phyloP scores from a whole-genome alignment of 169 alveolate species.

The Ichthyophthirius multifiliis region DNA sequence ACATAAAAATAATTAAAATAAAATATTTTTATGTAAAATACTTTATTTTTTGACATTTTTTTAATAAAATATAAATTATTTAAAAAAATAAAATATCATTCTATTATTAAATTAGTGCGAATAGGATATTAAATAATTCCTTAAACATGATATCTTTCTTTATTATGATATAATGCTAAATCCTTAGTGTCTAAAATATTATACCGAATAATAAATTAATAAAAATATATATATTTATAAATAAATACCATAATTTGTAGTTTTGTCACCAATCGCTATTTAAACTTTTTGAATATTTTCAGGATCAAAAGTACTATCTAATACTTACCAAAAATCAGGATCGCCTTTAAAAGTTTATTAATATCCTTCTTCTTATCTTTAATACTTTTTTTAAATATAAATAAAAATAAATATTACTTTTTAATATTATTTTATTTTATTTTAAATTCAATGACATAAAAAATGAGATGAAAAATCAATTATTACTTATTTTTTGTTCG shows the following conservation, averaged over 20 bases:
- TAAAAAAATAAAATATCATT: too few species aligned
- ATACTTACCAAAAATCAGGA: constrained; percentile 16
- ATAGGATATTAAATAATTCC: not conserved
- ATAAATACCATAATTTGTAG: not conserved
- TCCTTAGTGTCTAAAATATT: not conserved
- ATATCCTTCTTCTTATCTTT: constrained; percentile 5
- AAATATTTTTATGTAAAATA: too few species aligned
- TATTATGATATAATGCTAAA: not conserved
- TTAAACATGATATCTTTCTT: not conserved
- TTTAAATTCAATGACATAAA: too few species aligned
- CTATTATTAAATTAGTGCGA: not conserved
- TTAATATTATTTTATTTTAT: too few species aligned
- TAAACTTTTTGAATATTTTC: not conserved
- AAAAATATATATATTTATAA: not conserved
- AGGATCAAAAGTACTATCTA: constrained; percentile 11
- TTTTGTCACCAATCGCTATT: not conserved
- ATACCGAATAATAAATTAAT: not conserved
- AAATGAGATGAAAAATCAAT: not conserved
- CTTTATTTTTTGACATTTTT: too few species aligned
- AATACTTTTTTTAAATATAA: not conserved
- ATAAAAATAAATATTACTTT: not conserved
- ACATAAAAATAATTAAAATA: too few species aligned
- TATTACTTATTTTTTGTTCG: not conserved
- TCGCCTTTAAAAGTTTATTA: not conserved
- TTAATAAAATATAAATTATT: too few species aligned